phyloP scores from a whole-genome alignment of 495 filamentous ascomycete genomes.

The Recurvomyces mirabilis region DNA sequence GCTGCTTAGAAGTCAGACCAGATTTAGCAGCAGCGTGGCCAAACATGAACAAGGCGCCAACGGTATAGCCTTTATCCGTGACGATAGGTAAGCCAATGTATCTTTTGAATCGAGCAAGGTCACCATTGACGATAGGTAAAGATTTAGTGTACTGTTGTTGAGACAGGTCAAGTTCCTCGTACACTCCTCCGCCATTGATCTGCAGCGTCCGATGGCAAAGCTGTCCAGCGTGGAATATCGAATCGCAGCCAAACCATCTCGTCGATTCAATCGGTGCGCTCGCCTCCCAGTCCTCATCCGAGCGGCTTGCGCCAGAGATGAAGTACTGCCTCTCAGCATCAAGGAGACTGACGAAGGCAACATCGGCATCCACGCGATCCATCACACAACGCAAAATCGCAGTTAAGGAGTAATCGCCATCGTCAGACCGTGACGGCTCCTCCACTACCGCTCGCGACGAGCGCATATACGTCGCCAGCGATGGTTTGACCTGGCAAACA shows the following conservation, averaged over 20 bases:
- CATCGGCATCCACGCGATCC: neutral
- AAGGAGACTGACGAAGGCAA: neutral
- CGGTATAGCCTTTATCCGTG: neutral
- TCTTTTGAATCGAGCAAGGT: neutral
- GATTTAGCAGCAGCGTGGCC: neutral
- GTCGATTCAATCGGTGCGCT: neutral
- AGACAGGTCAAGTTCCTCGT: neutral
- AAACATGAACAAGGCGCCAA: neutral
- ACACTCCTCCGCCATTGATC: neutral
- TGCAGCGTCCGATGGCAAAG: neutral
- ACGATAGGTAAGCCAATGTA: neutral
- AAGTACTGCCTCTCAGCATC: conserved; percentile 1
- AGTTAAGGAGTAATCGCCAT: neutral
- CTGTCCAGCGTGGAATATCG: neutral
- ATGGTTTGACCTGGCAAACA: neutral
- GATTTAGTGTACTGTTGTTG: neutral
- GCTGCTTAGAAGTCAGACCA: neutral
- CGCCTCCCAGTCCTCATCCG: neutral
- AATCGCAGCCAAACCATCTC: neutral
- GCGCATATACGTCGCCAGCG: neutral
- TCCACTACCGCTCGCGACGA: neutral
- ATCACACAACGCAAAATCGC: neutral
- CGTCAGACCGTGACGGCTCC: neutral
- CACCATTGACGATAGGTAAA: neutral
- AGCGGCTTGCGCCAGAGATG: neutral